Base-by-base conservation (phyloP, 2,329 filamentous ascomycete genomes). In the Apiospora koreana region DNA sequence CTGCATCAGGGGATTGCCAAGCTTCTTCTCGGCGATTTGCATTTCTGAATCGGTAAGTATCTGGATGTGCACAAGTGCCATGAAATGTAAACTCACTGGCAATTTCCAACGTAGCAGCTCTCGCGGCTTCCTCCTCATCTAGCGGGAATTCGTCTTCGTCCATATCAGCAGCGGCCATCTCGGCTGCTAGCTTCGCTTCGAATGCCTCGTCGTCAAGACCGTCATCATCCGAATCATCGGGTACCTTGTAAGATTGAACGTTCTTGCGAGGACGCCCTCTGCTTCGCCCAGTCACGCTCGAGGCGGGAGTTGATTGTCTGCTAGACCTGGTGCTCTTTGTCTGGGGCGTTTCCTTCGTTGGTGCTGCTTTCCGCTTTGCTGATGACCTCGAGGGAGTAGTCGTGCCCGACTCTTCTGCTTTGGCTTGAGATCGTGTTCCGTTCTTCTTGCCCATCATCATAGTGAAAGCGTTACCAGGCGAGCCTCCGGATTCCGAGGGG, bases 1-100 rank as follows among this genome's bases (percentile, higher is more conserved):
- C 83, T 99, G 96, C 96, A 99, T 99, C 72, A 99, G 94, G 95
- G 99, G 98, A 83, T 99, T 99, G 65, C 96, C 95, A 1, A 98
- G 86, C 77, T 97, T 98, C 83, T 98, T 98, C 58, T 89, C 89
- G 3, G 91, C 86, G n/a, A 98, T 93, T 79, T 98, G 94, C 69
- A 93, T 92, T 79, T 95, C 90, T 90, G 77, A 16, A 23, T 18
- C 0, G 41, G 64, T 66, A 16, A 66, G 38, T 31, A 45, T 35
- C 21, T 21, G 14, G 9, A 66, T n/a, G 16, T 18, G 38, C 6
- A 28, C 38, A 43, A 18, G 2, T 12, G 3, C 45, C n/a, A 25
- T 21, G 6, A 3, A 4, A 85, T n/a, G 31, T 6, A 3, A n/a
- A 38, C 89, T 76, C 86, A 91, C 90, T 97, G 0, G 94, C 95